These are phyloP conservation scores for Spathaspora sp. DNA, from an alignment of 805 yeast genomes.

Conservation along the genomic window DNA sequence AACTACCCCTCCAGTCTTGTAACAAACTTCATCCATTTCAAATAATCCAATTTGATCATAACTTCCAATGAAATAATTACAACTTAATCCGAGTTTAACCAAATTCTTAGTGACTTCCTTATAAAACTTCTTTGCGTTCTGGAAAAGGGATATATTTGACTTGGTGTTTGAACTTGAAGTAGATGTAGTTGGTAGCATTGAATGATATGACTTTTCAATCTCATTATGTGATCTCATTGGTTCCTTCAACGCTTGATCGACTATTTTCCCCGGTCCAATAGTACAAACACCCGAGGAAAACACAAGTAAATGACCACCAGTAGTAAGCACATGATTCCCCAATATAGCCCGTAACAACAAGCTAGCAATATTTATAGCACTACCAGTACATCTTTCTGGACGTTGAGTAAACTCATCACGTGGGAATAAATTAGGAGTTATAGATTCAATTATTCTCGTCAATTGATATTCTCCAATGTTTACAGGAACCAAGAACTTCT, in stretches of 20 bases:
- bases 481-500: constrained; percentile 45
- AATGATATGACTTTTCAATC: constrained; percentile 39
- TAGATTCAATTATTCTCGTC: constrained; percentile 44
- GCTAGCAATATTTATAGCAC: constrained; percentile 50
- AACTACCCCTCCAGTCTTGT: constrained; percentile 59
- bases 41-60: constrained; percentile 67
- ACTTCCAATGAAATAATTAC: constrained; percentile 59
- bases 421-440: constrained; percentile 50
- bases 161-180: constrained; percentile 34
- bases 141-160: constrained; percentile 26
- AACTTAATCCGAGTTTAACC: constrained; percentile 49
- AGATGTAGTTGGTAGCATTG: constrained; percentile 20
- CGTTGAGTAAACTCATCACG: constrained; percentile 40
- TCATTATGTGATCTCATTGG: constrained; percentile 68
- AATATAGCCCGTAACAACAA: constrained; percentile 33
- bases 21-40: constrained; percentile 60
- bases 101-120: constrained; percentile 44
- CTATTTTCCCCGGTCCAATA: constrained; percentile 61
- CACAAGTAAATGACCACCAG: constrained; percentile 52
- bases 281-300: constrained; percentile 68
- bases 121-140: constrained; percentile 44
- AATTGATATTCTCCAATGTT: constrained; percentile 50
- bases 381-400: constrained; percentile 53
- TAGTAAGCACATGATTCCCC: constrained; percentile 32
- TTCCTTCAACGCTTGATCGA: constrained; percentile 51